Evolutionary conservation across 1,284 basidiomycete genomes (phyloP).

Genomic region (Pseudozyma sp.): DNA sequence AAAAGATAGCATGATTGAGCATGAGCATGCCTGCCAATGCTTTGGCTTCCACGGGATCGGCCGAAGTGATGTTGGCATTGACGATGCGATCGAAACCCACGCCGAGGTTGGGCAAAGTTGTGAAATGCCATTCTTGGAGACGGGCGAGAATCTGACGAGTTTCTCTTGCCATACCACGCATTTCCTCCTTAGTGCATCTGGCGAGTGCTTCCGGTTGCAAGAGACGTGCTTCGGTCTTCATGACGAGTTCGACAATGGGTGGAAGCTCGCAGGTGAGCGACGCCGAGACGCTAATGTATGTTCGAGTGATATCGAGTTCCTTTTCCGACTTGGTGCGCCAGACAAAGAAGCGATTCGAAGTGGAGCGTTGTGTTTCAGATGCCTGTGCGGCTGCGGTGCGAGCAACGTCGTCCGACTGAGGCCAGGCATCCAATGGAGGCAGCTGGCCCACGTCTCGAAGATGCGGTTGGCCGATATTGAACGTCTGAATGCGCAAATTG

Average conservation of each 20-base stretch:
- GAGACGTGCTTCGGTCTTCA: constrained; percentile 16
- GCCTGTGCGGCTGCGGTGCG: constrained; percentile 9
- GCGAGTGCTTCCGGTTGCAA: constrained; percentile 23
- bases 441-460: constrained; percentile 14
- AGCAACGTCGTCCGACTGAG: constrained; percentile 7
- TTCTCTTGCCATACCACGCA: constrained; percentile 28
- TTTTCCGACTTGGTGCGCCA: constrained; percentile 16
- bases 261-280: constrained; percentile 21
- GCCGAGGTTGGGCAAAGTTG: constrained; percentile 9
- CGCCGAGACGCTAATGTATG: background rate
- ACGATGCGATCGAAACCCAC: constrained; percentile 18
- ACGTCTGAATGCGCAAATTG: constrained; percentile 4
- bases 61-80: constrained; percentile 9
- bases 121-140: constrained; percentile 26
- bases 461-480: constrained; percentile 23
- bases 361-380: background rate
- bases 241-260: constrained; percentile 16
- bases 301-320: constrained; percentile 18
- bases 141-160: constrained; percentile 25
- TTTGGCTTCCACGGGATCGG: constrained; percentile 18
- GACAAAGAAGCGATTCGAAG: background rate
- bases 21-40: constrained; percentile 20
- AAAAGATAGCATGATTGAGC: constrained; percentile 28
- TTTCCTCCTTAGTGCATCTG: constrained; percentile 30
- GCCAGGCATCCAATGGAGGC: constrained; percentile 26